phyloP scores from a whole-genome alignment of 768 basidiomycete species.

The Rhizopogon roseolus region DNA sequence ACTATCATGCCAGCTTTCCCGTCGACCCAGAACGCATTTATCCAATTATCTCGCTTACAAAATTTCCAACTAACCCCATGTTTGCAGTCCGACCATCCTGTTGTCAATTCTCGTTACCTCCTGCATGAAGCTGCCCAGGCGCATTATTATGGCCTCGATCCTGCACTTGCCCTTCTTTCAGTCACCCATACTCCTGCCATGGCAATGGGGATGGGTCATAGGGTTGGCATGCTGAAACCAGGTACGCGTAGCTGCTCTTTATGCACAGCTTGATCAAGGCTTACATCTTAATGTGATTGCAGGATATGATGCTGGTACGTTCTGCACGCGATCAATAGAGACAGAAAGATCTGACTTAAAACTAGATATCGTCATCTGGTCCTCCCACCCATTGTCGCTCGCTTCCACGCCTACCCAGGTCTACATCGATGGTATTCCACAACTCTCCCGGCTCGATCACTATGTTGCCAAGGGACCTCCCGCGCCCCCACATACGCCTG shows the following conservation, averaged over 20 bases:
- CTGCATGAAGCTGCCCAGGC: constrained; percentile 70
- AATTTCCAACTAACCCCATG: neutral
- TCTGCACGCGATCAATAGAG: neutral
- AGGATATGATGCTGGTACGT: constrained; percentile 44
- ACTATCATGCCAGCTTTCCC: neutral
- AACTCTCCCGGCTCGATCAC: constrained; percentile 44
- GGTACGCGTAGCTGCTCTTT: constrained; percentile 22
- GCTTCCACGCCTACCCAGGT: constrained; percentile 73
- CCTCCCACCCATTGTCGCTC: constrained; percentile 67
- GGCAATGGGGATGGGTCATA: constrained; percentile 68
- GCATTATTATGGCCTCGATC: constrained; percentile 60
- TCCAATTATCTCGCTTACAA: neutral
- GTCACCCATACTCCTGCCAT: constrained; percentile 65
- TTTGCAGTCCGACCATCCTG: constrained; percentile 52
- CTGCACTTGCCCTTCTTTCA: constrained; percentile 53
- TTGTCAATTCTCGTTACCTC: constrained; percentile 61
- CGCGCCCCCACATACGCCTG: constrained; percentile 50
- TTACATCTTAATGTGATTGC: neutral
- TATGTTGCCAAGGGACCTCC: constrained; percentile 32
- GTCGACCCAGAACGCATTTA: neutral
- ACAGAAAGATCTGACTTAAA: neutral
- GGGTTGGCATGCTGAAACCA: constrained; percentile 58
- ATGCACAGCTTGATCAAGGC: neutral
- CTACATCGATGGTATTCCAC: constrained; percentile 83
- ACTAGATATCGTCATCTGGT: constrained; percentile 68